A percentile compares a stretch with the other conserved stretches of the same genome.
phyloP scores from a whole-genome alignment of 2,329 filamentous ascomycete species.

The Fusarium devonianum region DNA sequence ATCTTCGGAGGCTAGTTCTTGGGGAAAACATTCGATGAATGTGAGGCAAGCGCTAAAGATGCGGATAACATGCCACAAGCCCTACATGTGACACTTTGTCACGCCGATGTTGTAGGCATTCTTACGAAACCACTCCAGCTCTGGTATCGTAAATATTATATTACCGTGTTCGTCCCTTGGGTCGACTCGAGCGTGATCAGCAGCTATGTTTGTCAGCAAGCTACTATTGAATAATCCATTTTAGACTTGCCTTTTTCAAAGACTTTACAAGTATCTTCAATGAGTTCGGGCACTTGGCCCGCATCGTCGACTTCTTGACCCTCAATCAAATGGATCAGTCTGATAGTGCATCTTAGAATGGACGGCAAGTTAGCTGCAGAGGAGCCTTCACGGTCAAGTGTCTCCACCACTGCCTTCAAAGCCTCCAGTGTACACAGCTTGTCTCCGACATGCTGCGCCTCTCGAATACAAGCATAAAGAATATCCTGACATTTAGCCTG shows the following conservation, averaged over 20 bases:
- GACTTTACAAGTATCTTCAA: slow-evolving; percentile 61
- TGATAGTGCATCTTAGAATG: slow-evolving; percentile 59
- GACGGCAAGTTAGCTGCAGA: slow-evolving; percentile 46
- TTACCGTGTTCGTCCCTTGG: slow-evolving; percentile 50
- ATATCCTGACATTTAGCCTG: slow-evolving; percentile 62
- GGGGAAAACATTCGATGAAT: slow-evolving; percentile 61
- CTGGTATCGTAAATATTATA: slow-evolving; percentile 65
- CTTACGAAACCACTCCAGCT: slow-evolving; percentile 85
- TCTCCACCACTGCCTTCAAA: slow-evolving; percentile 46
- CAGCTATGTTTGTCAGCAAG: slow-evolving; percentile 35
- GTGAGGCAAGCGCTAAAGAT: slow-evolving; percentile 63
- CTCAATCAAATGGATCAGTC: slow-evolving; percentile 55
- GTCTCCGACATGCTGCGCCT: slow-evolving; percentile 73
- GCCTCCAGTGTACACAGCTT: slow-evolving; percentile 60
- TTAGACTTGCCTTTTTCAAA: slow-evolving; percentile 53
- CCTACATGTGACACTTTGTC: slow-evolving; percentile 63
- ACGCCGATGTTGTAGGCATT: slow-evolving; percentile 82
- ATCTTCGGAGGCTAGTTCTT: slow-evolving; percentile 51
- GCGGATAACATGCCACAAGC: slow-evolving; percentile 59
- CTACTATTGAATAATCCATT: background rate
- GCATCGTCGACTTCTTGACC: slow-evolving; percentile 39
- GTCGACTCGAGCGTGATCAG: slow-evolving; percentile 43
- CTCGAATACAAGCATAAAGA: slow-evolving; percentile 81
- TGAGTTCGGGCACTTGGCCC: slow-evolving; percentile 22
- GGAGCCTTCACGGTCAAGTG: slow-evolving; percentile 28